Evolutionary conservation across 2,329 filamentous ascomycete genomes (phyloP), one percentile per base, ranked within the genome.

Genomic region (Ophiostoma sp.): DNA sequence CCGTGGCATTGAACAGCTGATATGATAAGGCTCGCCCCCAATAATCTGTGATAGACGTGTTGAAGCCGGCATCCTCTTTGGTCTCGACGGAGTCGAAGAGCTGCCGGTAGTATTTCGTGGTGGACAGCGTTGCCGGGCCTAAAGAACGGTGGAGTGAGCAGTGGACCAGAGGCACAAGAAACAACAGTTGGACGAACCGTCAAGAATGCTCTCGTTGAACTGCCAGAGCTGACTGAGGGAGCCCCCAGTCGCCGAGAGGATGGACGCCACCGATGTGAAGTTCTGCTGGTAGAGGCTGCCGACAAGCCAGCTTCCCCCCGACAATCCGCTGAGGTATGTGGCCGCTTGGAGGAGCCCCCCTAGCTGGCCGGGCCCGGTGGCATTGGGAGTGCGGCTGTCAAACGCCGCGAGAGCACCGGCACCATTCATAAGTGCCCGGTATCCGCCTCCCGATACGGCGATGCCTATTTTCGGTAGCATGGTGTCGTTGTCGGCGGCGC

Each of bases 281-380:
- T 61, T 61, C 12, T 61, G 50, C 55, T 61, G 55, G 55, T 61
- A 61, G 55, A 61, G 55, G 55, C 55, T 61, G 28, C 55, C 55
- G 28, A 31, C 55, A 28, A 61, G 55, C 55, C 55, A 61, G 28
- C 55, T 61, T 2, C 55, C 55, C 50, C 55, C 55, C 55, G 55
- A 61, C 55, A 61, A n/a, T 36, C 55, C 55, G 55, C 55, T 61
- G 28, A 61, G 55, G 31, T 61, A 61, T n/a, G 55, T 61, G 17
- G 55, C 31, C 55, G 55, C 55, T 12, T 61, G 55, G 12, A 61
- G 55, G 12, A 61, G 28, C 3, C 55, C 50, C 28, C 55, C 55
- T 3, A 61, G 25, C 55, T 61, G 55, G 55, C 55, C 55, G 25
- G 55, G 55, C 55, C 55, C 31, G n/a, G 25, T 61, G 28, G 55